Evolutionary conservation across 2,329 filamentous ascomycete species (phyloP), one percentile per base, ranked within the genome.

Genomic region (Fusarium abutilonis): DNA sequence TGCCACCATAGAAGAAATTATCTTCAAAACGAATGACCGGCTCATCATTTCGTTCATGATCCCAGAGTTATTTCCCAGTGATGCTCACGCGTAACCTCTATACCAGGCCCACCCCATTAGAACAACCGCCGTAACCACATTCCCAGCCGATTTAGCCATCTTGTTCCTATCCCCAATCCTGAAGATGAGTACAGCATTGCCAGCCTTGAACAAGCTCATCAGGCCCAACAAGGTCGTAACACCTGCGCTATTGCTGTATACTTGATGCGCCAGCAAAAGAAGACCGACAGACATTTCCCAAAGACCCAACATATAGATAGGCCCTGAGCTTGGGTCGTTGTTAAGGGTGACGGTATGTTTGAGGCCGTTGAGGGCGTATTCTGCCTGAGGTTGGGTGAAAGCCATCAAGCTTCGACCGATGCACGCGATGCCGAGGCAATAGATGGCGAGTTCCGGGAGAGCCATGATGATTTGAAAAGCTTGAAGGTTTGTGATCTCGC

Each of bases 311-410:
- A 59, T 42, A 5, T 46, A 46, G 6, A 59, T 52, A 4, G 56
- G 46, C 1, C 19, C 54, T 2, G 54, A 46, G 9, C 31, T 53
- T 10, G 15, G n/a, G 31, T 58, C 23, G 1, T 15, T 10, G 11
- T 38, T 38, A 0, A 35, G 21, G 10, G 14, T 13, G 2, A 21
- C 3, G 1, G 17, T n/a, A 4, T 59, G 54, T 10, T 11, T 29
- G 0, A 59, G 15, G 4, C 54, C 56, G 8, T 59, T 59, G 14
- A 59, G 35, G 2, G 26, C 19, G 13, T 53, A 53, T 19, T 59
- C 56, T 2, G 31, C 54, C 6, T 59, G 54, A 6, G 56, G 56
- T 15, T 52, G 15, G 1, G 19, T 59, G 15, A 59, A 59, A 3
- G 56, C 40, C 41, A 59, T 46, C 3, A 44, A 19, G 35, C 54